Evolutionary conservation across 805 yeast species (phyloP), one percentile per base, ranked within the genome.

Genomic region (Wickerhamiella occidentalis): DNA sequence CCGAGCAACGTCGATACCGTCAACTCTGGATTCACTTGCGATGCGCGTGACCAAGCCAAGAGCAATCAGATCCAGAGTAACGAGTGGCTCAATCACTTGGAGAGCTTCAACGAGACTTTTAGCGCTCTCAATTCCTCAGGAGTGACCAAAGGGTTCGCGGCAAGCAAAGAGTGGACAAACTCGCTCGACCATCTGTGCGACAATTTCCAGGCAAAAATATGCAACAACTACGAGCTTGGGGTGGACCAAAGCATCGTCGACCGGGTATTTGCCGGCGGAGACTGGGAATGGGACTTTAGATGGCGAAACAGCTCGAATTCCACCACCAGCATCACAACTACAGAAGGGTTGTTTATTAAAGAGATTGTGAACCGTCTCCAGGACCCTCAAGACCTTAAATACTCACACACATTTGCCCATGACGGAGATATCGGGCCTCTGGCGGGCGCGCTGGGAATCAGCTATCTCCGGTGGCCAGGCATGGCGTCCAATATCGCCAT

Each of bases 401-500:
- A 67, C 56, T 64, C 62, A 43, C 74, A 70, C 52, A 69, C 66
- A 46, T 61, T 70, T 53, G 73, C 70, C 2, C 74, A 70, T 55
- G 74, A 70, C 56, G 73, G 74, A 11, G 67, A 70, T 12, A 54
- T 70, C 37, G 57, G 68, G 2, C 68, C 66, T 0, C 49, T 70
- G n/a, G 57, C 68, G 11, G 68, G 68, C 1, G 62, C 69, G 23
- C 59, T 70, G 18, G 66, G 67, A 26, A 56, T 67, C 21, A 56
- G 57, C 15, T 51, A 51, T 18, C 62, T 70, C 51, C 62, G 71
- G 54, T 70, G 75, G 75, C 75, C 75, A 12, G 75, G 73, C 6
- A 69, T 70, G 73, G 75, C 73, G n/a, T 54, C 74, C 22, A 70
- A 70, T 46, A 56, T 68, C 29, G 64, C 65, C 1, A 64, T 69